Base-by-base conservation (phyloP, 1,284 basidiomycete genomes). In the Thelephora terrestris region DNA sequence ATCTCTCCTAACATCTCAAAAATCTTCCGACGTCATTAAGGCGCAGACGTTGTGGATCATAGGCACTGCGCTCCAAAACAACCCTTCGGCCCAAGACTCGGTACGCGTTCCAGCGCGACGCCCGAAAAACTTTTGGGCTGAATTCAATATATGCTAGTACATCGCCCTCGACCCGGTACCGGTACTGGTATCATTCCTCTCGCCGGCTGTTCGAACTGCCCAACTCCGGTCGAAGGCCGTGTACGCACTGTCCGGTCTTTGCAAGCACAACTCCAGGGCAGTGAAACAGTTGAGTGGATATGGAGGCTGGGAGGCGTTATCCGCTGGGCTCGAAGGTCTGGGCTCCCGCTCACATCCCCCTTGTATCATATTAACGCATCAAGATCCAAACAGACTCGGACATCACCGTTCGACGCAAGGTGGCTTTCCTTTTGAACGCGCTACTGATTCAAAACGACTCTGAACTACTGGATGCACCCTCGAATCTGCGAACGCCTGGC, bases 31-130 rank as follows among this genome's bases (percentile, higher is more conserved):
- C 23, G 70, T 71, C 9, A 77, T 97, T 27, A 82, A 81, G 55
- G 70, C 76, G 45, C 83, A 90, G 50, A 80, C 84, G 0, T 71
- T 93, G 9, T 98, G 95, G 95, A 85, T 97, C 7, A 74, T 90
- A n/a, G 95, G 95, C 4, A 98, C 95, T 0, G 93, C 95, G 0
- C 68, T 95, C 2, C 94, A 98, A 64, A 98, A 99, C 64, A 99
- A 98, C 58, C 87, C 91, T 4, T 77, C 85, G 47, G 92, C 92
- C 0, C 95, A 98, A 61, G 74, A 79, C 45, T 79, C 85, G 1
- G 90, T 96, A 59, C 58, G 85, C 76, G 9, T 34, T 5, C 29
- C 10, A 35, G n/a, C 18, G n/a, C n/a, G n/a, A 32, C 40, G 12
- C 35, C 42, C 12, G 47, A 29, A 43, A 24, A 47, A 38, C 45